These are phyloP conservation scores for Vaccinium myrtillus DNA, from an alignment of 148 eudicot species.

Conservation along the genomic window DNA sequence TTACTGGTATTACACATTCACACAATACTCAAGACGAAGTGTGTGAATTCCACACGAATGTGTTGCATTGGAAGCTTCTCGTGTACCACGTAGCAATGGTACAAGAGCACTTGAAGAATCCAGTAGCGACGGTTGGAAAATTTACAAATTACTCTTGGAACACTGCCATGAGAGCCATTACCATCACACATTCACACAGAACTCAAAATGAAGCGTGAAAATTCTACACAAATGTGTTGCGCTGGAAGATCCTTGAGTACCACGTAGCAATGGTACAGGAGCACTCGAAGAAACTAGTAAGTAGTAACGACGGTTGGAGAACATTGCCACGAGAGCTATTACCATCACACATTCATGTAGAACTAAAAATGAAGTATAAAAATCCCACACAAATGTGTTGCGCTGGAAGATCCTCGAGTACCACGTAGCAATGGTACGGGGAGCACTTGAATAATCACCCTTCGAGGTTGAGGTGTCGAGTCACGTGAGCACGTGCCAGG, in stretches of 20 bases:
- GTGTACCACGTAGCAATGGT: background rate
- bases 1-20: too few relatives aligned
- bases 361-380: background rate
- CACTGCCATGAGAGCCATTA: background rate
- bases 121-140: background rate
- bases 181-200: too few relatives aligned
- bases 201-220: too few relatives aligned
- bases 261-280: background rate
- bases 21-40: too few relatives aligned
- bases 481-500: background rate
- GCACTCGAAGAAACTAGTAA: background rate
- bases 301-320: background rate
- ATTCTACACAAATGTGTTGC: too few relatives aligned
- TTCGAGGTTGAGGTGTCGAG: background rate
- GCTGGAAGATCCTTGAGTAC: too few relatives aligned
- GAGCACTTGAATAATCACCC: background rate
- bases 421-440: background rate
- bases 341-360: background rate
- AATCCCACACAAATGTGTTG: background rate
- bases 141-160: background rate
- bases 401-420: background rate
- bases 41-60: too few relatives aligned
- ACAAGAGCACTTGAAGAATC: background rate
- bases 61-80: too few relatives aligned
- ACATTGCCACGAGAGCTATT: too few relatives aligned